These are phyloP conservation scores for Ceratopteris richardii DNA, from an alignment of 75 land plant genomes.

Conservation along the genomic window DNA sequence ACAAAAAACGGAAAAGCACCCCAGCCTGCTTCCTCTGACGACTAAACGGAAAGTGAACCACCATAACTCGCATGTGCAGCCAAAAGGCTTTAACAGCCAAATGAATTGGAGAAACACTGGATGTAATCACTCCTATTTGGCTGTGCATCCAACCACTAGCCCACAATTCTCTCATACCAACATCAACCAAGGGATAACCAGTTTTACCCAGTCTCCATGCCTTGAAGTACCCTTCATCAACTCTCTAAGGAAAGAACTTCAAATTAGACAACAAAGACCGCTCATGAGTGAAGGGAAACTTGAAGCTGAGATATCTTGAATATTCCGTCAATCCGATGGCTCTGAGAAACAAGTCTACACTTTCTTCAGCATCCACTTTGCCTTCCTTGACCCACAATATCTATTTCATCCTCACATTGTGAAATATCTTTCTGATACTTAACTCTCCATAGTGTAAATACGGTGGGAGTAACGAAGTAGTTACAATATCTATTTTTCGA, in stretches of 20 bases:
- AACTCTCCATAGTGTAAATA: constrained; percentile 94
- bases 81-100: no score
- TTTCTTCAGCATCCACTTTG: constrained; percentile 62
- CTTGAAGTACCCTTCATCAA: constrained; percentile 71
- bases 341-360: constrained; percentile 74
- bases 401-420: constrained; percentile 71
- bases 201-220: constrained; percentile 97
- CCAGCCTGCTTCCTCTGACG: no score
- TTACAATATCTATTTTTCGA: constrained; percentile 74
- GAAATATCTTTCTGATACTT: constrained; percentile 82
- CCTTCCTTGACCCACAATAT: constrained; percentile 83
- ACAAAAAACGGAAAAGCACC: no score
- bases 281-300: constrained; percentile 90
- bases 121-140: constrained; percentile 80
- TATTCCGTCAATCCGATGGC: constrained; percentile 88
- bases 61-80: no score
- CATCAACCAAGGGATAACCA: constrained; percentile 95
- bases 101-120: no score
- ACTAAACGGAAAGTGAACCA: no score
- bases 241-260: constrained; percentile 79
- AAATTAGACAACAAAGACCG: constrained; percentile 82
- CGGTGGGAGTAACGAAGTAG: constrained; percentile 83
- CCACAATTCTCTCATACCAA: constrained; percentile 99
- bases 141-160: constrained; percentile 99
- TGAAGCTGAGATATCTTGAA: constrained; percentile 87